A percentile compares a stretch with the other conserved stretches of the same genome.
Conservation (phyloP, 805 yeast species). For the Barnettozyma sucrosica region DNA sequence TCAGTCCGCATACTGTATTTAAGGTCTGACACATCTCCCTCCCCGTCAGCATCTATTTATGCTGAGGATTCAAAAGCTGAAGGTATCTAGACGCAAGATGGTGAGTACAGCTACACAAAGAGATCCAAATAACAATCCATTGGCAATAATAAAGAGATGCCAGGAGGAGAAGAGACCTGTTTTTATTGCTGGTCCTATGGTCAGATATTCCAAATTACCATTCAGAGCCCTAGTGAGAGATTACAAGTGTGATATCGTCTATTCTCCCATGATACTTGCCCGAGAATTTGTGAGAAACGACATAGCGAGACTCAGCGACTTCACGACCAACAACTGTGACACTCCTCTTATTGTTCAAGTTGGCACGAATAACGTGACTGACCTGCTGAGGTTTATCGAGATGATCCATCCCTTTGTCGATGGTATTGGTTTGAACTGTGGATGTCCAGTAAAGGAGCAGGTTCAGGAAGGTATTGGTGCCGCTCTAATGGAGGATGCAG, state of each 20-base stretch:
- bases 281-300: slow-evolving; percentile 86
- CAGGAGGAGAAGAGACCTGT: slow-evolving; percentile 47
- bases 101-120: slow-evolving; percentile 20
- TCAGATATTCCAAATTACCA: slow-evolving; percentile 89
- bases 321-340: slow-evolving; percentile 71
- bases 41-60: background rate
- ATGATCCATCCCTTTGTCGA: slow-evolving; percentile 90
- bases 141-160: slow-evolving; percentile 44
- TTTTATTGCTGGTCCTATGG: slow-evolving; percentile 90
- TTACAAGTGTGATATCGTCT: slow-evolving; percentile 74
- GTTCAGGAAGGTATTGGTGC: slow-evolving; percentile 96
- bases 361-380: slow-evolving; percentile 81
- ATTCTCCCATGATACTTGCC: slow-evolving; percentile 95
- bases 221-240: slow-evolving; percentile 76
- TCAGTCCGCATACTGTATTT: slow-evolving; percentile 1
- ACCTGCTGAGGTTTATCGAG: slow-evolving; percentile 74
- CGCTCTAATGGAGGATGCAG: slow-evolving; percentile 82
- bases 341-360: slow-evolving; percentile 79
- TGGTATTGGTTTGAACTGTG: slow-evolving; percentile 93
- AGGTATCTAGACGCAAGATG: background rate
- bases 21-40: background rate
- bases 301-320: slow-evolving; percentile 77
- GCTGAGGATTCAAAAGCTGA: background rate
- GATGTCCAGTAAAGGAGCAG: slow-evolving; percentile 95
- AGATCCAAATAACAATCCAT: slow-evolving; percentile 45